Conservation (phyloP, 805 yeast genomes). For the Vanderwaltozyma yarrowii region DNA sequence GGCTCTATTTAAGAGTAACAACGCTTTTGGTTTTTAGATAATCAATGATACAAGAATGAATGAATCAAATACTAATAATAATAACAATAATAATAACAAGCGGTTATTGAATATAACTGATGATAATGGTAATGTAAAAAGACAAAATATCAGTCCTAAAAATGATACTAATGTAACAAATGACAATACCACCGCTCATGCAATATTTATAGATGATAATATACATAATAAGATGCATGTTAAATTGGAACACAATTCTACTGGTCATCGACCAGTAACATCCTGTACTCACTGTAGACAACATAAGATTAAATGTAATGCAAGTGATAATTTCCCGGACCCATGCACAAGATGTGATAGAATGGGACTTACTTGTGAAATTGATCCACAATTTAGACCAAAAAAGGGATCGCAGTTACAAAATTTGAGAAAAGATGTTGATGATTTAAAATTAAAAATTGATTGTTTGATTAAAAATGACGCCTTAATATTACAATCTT, state of each 20-base stretch:
- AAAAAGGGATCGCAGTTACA: conserved; percentile 88
- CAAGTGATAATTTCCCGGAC: conserved; percentile 68
- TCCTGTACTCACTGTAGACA: conserved; percentile 93
- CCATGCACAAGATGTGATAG: conserved; percentile 78
- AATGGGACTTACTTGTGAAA: conserved; percentile 72
- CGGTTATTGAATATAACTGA: too few species aligned
- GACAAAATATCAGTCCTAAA: too few species aligned
- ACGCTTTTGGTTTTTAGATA: too few species aligned
- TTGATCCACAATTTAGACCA: conserved; percentile 86
- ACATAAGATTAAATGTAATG: conserved; percentile 89
- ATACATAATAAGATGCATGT: neutral
- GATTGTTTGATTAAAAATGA: conserved; percentile 59
- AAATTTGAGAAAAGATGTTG: conserved; percentile 72
- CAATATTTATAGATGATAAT: too few species aligned
- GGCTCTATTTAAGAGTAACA: too few species aligned
- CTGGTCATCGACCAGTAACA: conserved; percentile 72
- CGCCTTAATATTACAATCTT: conserved; percentile 53
- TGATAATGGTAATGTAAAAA: too few species aligned
- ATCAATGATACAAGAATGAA: too few species aligned
- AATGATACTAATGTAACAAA: neutral
- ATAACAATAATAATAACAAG: too few species aligned
- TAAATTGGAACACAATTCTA: neutral
- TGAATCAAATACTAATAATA: too few species aligned
- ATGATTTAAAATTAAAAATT: conserved; percentile 63
- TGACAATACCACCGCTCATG: too few species aligned